Conservation (phyloP, 805 yeast genomes). For the Cyberlindnera meyerae region DNA sequence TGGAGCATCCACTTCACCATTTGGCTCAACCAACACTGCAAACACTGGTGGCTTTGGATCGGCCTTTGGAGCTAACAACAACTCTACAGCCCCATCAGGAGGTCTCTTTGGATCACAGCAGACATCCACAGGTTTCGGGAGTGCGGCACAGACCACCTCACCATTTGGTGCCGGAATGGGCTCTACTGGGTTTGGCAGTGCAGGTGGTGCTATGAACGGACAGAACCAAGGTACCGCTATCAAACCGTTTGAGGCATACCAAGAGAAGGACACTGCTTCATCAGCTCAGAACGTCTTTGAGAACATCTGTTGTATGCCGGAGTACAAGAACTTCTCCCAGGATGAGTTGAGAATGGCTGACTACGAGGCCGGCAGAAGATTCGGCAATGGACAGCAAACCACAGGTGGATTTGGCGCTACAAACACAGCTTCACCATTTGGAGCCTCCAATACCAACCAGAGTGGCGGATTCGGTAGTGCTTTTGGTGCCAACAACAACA, state of each 20-base stretch:
- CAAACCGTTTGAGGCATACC: conserved; percentile 62
- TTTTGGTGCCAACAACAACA: conserved; percentile 3
- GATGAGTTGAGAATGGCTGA: conserved; percentile 91
- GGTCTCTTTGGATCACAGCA: conserved; percentile 39
- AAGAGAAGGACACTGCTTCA: conserved; percentile 63
- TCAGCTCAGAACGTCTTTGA: conserved; percentile 59
- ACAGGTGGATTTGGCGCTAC: conserved; percentile 29
- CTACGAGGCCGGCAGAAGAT: conserved; percentile 67
- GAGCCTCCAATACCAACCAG: conserved; percentile 4
- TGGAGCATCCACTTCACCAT: conserved; percentile 21
- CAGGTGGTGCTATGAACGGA: conserved; percentile 19
- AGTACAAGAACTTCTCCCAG: conserved; percentile 71
- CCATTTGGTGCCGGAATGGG: conserved; percentile 40
- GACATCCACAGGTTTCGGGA: conserved; percentile 25
- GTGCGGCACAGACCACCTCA: conserved; percentile 9
- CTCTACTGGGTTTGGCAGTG: conserved; percentile 17
- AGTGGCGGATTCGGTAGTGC: conserved; percentile 22
- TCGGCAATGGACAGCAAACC: conserved; percentile 39
- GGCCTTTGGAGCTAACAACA: conserved; percentile 36
- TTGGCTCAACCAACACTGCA: conserved; percentile 29
- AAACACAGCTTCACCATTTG: conserved; percentile 2
- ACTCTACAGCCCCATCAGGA: conserved; percentile 22
- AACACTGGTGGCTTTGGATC: conserved; percentile 28
- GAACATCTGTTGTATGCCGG: conserved; percentile 84
- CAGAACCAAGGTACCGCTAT: conserved; percentile 63